Evolutionary conservation across 2,329 filamentous ascomycete genomes (phyloP), one percentile per base, ranked within the genome.

Genomic region (Arachnomyces sp.): DNA sequence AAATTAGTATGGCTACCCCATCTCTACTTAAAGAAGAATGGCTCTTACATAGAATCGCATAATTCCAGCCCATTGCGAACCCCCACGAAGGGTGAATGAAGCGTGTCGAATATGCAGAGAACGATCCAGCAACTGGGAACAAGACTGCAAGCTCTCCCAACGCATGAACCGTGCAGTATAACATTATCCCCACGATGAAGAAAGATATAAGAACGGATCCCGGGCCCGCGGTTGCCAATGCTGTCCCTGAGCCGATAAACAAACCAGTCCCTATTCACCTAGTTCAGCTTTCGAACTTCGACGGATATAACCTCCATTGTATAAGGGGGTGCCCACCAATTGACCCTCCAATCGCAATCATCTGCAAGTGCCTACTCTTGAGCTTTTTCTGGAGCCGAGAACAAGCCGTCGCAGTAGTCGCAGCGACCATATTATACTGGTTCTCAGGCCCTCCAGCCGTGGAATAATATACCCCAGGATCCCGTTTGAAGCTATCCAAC

Each of bases 1-100:
- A n/a, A n/a, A n/a, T n/a, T n/a, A n/a, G n/a, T n/a, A n/a, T n/a
- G n/a, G n/a, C n/a, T n/a, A n/a, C n/a, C n/a, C n/a, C n/a, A n/a
- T n/a, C n/a, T n/a, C n/a, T n/a, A n/a, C n/a, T n/a, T n/a, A n/a
- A n/a, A n/a, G n/a, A n/a, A n/a, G n/a, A n/a, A n/a, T n/a, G n/a
- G n/a, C n/a, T n/a, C n/a, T n/a, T n/a, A n/a, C n/a, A 94, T 64
- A 93, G 84, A 50, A 94, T 61, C 3, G 84, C 85, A 60, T 94
- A 93, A 55, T 93, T 94, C 87, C 87, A 94, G 12, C 87, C 88
- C 84, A 94, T 93, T 34, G 87, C 85, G 57, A 94, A 94, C 0
- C 88, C 88, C 87, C 87, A 94, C 0, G 89, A 89, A 1, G 89
- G 90, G 56, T 95, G 88, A 13, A 96, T 64, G 55, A 96, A 95